Percentiles rank a stretch among this genome's conserved stretches.
Evolutionary conservation across 352 stramenopile genomes (phyloP).

Genomic region (Phytophthora tentaculata): DNA sequence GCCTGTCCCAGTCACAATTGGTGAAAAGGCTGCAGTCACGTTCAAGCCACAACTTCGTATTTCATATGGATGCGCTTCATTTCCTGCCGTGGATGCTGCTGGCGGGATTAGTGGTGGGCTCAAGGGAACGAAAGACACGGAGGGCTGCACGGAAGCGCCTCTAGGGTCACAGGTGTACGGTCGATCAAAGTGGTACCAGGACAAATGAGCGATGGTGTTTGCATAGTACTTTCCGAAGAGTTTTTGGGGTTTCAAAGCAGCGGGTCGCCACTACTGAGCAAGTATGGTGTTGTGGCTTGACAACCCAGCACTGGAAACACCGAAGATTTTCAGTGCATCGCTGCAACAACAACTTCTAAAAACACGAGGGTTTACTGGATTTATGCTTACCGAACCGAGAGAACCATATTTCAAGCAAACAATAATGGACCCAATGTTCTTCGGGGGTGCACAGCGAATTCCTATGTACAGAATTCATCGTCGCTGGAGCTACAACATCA

Average conservation of each 20-base stretch:
- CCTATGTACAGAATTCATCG: not conserved
- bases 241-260: not conserved
- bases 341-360: not conserved
- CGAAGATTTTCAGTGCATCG: not conserved
- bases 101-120: not conserved
- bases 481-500: not conserved
- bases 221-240: not conserved
- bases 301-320: not conserved
- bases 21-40: not conserved
- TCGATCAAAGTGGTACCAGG: not conserved
- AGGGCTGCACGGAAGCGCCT: not conserved
- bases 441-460: not conserved
- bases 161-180: not conserved
- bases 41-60: not conserved
- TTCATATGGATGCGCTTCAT: not conserved
- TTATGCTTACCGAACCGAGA: not conserved
- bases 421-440: not conserved
- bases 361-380: not conserved
- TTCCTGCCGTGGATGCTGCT: not conserved
- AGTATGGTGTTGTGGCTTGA: not conserved
- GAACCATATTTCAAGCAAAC: not conserved
- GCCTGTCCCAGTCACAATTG: not conserved
- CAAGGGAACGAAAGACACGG: not conserved
- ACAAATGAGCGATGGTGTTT: not conserved
- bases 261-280: not conserved